Base-by-base conservation (phyloP, 495 filamentous ascomycete genomes). In the Daldinia concentrica region DNA sequence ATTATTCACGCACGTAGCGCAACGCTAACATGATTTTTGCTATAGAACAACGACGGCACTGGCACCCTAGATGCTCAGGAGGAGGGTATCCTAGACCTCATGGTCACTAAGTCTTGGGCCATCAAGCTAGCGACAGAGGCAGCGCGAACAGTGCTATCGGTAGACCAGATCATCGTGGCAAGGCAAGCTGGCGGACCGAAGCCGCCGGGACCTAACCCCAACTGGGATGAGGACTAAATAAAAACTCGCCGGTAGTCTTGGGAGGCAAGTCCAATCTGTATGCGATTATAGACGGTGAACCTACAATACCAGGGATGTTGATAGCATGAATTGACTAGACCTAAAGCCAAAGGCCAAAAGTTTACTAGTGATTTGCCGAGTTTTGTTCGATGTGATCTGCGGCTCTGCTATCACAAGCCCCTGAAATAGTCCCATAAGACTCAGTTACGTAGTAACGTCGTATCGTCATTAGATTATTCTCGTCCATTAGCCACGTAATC, bases 101-200 rank as follows among this genome's bases (percentile, higher is more conserved):
- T 98, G 80, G 87, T 92, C 43, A 86, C 90, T 39, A 99, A 99
- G 88, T 89, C 89, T 75, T 98, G 93, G 93, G 96, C 96, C 2
- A 97, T 99, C 76, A 94, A 94, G 80, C 83, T 99, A 54, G 96
- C 96, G 48, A 98, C 94, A 15, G 96, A 99, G 80, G 90, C 95
- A 52, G 95, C 92, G 56, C 88, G 96, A 63, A 98, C 96, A 48
- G 92, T 99, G 39, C 85, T 99, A 68, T 95, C 94, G 39, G 96
- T 99, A 15, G 96, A 99, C 82, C 96, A 99, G 83, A 98, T 99
- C 74, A 99, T 99, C 77, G 96, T 99, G 54, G 94, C 96, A 58
- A 90, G 94, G 80, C 95, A 98, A 82, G 96, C 96, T 26, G 96
- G 96, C 76, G 96, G 96, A 37, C 96, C 96, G 32, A 99, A 99